phyloP scores from a whole-genome alignment of 345 rosid species.

The Heritiera fomes region DNA sequence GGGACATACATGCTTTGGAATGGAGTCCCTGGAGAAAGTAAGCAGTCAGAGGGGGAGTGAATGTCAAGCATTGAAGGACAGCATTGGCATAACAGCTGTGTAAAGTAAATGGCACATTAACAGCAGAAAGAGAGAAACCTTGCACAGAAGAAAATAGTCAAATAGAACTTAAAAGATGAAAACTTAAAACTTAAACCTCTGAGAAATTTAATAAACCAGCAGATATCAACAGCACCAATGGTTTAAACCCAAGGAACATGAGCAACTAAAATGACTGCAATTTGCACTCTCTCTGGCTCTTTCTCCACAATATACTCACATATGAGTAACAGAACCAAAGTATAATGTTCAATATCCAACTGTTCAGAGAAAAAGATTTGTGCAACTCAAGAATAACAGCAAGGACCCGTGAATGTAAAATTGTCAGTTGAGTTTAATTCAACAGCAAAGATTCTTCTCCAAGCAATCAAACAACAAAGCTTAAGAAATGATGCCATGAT shows the following conservation, averaged over 20 bases:
- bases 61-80: slow-evolving; percentile 87
- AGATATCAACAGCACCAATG: slow-evolving; percentile 16
- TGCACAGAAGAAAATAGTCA: neutral
- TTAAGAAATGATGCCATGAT: neutral
- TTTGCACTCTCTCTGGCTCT: neutral
- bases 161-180: neutral
- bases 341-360: neutral
- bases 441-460: neutral
- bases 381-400: neutral
- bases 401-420: neutral
- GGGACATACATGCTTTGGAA: slow-evolving; percentile 70
- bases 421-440: neutral
- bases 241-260: neutral
- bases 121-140: neutral
- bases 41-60: slow-evolving; percentile 89
- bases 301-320: neutral
- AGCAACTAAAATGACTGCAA: neutral
- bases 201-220: slow-evolving; percentile 3
- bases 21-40: slow-evolving; percentile 86
- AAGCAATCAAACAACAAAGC: slow-evolving; percentile 3
- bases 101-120: slow-evolving; percentile 27
- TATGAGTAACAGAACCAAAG: neutral
- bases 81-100: slow-evolving; percentile 98
- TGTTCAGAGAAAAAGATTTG: neutral
- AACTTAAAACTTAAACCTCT: neutral